phyloP scores from a whole-genome alignment of 2,329 filamentous ascomycete species.

The Neonectria magnoliae region DNA sequence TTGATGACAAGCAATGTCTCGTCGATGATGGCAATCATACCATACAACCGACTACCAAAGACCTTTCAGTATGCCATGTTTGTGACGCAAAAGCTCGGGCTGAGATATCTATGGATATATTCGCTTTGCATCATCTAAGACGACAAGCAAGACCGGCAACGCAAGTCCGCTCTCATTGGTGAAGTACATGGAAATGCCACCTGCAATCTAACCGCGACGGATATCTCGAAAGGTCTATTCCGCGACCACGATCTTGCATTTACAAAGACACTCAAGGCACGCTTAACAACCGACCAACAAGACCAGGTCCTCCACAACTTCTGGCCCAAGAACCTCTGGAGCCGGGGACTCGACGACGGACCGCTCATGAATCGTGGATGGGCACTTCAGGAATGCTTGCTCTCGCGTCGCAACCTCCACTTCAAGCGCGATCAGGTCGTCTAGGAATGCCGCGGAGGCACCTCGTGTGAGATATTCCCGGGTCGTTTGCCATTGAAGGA shows the following conservation, averaged over 20 bases:
- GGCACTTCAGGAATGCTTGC: not conserved
- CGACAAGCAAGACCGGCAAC: constrained; percentile 14
- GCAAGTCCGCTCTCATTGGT: constrained; percentile 19
- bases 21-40: not conserved
- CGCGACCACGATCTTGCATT: not conserved
- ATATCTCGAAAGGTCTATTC: not conserved
- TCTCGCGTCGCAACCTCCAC: constrained; percentile 7
- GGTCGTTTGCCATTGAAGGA: not conserved
- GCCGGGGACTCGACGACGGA: not conserved
- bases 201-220: not conserved
- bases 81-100: not conserved
- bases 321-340: constrained; percentile 2
- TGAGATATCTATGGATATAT: constrained; percentile 5
- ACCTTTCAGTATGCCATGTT: constrained; percentile 3
- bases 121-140: constrained; percentile 10
- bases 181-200: constrained; percentile 17
- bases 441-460: not conserved
- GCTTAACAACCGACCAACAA: not conserved
- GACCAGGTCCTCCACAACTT: not conserved
- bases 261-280: not conserved
- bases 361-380: constrained; percentile 4
- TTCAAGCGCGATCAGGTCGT: constrained; percentile 2
- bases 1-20: not conserved
- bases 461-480: not conserved
- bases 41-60: not conserved